Conservation (phyloP, 2,329 filamentous ascomycete species). For the Aspergillus quadricinctus region DNA sequence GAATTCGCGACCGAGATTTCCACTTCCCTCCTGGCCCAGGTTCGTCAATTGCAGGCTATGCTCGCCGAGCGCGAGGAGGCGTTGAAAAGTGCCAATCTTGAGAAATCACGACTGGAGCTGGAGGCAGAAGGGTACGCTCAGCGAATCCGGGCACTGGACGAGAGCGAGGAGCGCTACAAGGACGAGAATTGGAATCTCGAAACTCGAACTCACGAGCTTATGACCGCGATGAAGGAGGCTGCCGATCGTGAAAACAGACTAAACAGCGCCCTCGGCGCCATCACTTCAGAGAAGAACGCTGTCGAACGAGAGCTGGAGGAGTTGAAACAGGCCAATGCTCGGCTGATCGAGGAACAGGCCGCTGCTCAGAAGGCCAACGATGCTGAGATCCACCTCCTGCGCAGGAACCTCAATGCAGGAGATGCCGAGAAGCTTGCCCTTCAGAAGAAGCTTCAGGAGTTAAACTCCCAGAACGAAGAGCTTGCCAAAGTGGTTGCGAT, state of each 20-base stretch:
- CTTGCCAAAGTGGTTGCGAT: constrained; percentile 78
- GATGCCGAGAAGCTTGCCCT: constrained; percentile 75
- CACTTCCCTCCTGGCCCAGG: constrained; percentile 87
- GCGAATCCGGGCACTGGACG: constrained; percentile 75
- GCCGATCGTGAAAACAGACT: constrained; percentile 80
- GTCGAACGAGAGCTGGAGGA: constrained; percentile 88
- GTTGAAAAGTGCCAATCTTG: constrained; percentile 67
- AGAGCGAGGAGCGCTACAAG: constrained; percentile 93
- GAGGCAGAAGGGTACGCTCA: constrained; percentile 77
- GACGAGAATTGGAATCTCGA: constrained; percentile 99
- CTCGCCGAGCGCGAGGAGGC: constrained; percentile 85
- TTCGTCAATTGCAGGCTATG: constrained; percentile 81
- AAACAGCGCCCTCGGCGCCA: constrained; percentile 63
- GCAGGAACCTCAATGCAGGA: constrained; percentile 70
- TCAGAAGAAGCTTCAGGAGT: constrained; percentile 80
- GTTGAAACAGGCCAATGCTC: constrained; percentile 72
- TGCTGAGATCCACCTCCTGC: constrained; percentile 77
- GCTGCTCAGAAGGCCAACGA: constrained; percentile 77
- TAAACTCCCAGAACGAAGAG: constrained; percentile 85
- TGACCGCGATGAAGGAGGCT: constrained; percentile 68
- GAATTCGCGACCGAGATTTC: constrained; percentile 98
- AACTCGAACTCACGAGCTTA: constrained; percentile 81
- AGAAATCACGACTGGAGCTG: constrained; percentile 75
- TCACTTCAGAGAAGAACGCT: constrained; percentile 69
- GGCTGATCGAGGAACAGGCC: constrained; percentile 74